Evolutionary conservation across 2,329 filamentous ascomycete genomes (phyloP).

Genomic region (Botrytis cinerea): DNA sequence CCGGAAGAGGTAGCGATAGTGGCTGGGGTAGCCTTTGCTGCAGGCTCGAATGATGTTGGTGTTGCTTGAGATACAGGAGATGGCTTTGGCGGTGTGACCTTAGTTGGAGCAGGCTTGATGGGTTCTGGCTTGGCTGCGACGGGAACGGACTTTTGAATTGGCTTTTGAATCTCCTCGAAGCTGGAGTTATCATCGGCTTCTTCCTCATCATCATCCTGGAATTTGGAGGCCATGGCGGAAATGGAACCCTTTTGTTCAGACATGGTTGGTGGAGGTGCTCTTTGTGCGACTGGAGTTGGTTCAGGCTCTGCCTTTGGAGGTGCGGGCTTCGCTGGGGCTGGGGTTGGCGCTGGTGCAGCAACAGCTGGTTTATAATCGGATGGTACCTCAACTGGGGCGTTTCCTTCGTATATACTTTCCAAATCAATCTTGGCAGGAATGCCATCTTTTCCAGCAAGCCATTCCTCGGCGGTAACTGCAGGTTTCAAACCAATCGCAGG

Average conservation of each 20-base stretch:
- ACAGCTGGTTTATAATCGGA: conserved; percentile 64
- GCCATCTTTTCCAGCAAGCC: conserved; percentile 81
- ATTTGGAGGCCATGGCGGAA: conserved; percentile 80
- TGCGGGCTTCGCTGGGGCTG: conserved; percentile 47
- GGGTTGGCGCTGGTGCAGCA: conserved; percentile 47
- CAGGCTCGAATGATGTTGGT: conserved; percentile 29
- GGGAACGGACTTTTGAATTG: conserved; percentile 59
- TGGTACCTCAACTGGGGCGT: conserved; percentile 74
- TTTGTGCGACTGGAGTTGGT: conserved; percentile 48
- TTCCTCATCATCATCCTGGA: conserved; percentile 72
- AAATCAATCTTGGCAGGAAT: conserved; percentile 91
- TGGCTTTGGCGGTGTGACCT: conserved; percentile 40
- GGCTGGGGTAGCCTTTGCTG: conserved; percentile 32
- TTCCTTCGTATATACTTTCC: conserved; percentile 86
- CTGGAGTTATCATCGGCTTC: conserved; percentile 63
- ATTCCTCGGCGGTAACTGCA: conserved; percentile 77
- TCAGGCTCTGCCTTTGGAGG: conserved; percentile 55
- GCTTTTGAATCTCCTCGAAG: conserved; percentile 84
- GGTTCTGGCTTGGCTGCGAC: conserved; percentile 44
- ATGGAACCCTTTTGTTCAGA: conserved; percentile 87
- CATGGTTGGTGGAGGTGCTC: conserved; percentile 65
- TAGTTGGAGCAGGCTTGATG: conserved; percentile 48
- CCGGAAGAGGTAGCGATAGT: conserved; percentile 45
- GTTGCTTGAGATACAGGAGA: conserved; percentile 35
- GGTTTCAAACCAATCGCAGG: conserved; percentile 79